Percentiles rank a stretch among this genome's conserved stretches.
Conservation (phyloP, 2,329 filamentous ascomycete species). For the Emergomyces orientalis region DNA sequence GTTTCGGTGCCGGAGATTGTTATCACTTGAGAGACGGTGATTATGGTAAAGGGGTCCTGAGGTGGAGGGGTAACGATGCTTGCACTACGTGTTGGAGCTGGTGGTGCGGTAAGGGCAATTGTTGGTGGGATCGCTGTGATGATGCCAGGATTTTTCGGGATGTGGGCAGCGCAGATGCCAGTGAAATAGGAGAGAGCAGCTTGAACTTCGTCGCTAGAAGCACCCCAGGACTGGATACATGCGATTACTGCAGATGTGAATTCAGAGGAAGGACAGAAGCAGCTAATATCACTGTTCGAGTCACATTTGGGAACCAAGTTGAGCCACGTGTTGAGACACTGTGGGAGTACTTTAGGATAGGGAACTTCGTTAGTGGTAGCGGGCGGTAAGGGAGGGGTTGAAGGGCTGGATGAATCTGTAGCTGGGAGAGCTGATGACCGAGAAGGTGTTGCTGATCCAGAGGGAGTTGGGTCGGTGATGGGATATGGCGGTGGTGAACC, state of each 20-base stretch:
- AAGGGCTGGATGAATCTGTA: neutral
- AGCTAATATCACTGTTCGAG: conserved; percentile 71
- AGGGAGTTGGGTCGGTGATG: neutral
- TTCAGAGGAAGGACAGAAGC: conserved; percentile 73
- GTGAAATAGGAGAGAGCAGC: conserved; percentile 74
- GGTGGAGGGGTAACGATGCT: conserved; percentile 21
- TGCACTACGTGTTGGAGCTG: conserved; percentile 36
- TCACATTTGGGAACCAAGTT: conserved; percentile 58
- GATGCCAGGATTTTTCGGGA: conserved; percentile 72
- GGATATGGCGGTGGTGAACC: conserved; percentile 19
- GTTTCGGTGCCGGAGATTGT: conserved; percentile 11
- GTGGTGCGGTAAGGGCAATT: conserved; percentile 46
- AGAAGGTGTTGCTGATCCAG: neutral
- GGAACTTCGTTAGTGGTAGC: conserved; percentile 16
- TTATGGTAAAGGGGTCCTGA: conserved; percentile 30
- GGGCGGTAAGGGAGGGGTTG: neutral
- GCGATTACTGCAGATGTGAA: conserved; percentile 72
- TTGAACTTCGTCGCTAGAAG: conserved; percentile 55
- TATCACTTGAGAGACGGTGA: conserved; percentile 30
- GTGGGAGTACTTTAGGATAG: conserved; percentile 65
- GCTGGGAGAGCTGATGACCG: neutral
- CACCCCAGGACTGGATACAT: conserved; percentile 71
- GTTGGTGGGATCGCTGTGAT: conserved; percentile 61
- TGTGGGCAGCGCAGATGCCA: conserved; percentile 74
- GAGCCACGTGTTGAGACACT: conserved; percentile 88